Conservation (phyloP, 208 protist species). For the Crithidia mellificae region DNA sequence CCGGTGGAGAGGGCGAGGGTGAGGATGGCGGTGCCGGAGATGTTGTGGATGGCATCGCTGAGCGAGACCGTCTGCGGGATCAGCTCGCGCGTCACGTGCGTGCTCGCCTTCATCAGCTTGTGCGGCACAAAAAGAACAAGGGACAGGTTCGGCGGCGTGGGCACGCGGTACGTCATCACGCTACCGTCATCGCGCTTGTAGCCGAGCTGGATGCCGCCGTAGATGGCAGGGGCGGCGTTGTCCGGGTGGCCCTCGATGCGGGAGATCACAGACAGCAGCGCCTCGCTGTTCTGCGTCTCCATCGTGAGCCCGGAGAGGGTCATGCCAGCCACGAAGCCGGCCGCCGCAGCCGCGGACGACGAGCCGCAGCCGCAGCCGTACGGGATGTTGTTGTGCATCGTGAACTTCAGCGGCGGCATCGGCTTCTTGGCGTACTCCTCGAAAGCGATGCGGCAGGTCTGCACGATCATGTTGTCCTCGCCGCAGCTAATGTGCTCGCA, state of each 20-base stretch:
- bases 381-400: conserved; percentile 89
- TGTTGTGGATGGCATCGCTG: conserved; percentile 91
- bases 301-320: conserved; percentile 83
- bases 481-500: conserved; percentile 64
- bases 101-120: conserved; percentile 87
- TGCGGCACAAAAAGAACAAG: conserved; percentile 91
- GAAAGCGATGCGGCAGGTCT: conserved; percentile 73
- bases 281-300: conserved; percentile 64
- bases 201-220: conserved; percentile 92
- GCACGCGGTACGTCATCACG: conserved; percentile 77
- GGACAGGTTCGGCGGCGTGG: conserved; percentile 71
- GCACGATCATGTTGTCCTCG: conserved; percentile 86
- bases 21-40: conserved; percentile 85
- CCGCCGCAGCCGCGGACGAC: conserved; percentile 88
- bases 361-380: conserved; percentile 90
- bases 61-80: conserved; percentile 67
- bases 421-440: conserved; percentile 71
- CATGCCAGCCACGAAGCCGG: conserved; percentile 91
- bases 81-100: conserved; percentile 79
- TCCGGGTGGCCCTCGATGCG: conserved; percentile 92
- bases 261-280: conserved; percentile 80
- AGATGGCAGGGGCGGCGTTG: conserved; percentile 93
- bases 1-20: conserved; percentile 78
- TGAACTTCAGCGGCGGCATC: conserved; percentile 85
- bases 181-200: conserved; percentile 46